Evolutionary conservation across 768 basidiomycete species (phyloP).

Genomic region (Naematelia encephala): DNA sequence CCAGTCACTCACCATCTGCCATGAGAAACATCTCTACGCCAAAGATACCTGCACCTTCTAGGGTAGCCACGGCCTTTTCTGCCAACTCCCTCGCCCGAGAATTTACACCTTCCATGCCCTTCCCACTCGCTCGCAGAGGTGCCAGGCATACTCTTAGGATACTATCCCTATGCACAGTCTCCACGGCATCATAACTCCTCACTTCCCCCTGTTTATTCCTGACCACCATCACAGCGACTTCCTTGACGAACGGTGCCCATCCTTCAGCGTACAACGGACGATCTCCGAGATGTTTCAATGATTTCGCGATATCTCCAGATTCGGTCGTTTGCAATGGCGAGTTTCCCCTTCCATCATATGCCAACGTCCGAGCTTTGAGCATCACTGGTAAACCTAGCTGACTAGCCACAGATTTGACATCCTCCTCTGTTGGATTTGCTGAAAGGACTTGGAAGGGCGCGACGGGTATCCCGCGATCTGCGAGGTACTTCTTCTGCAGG

Average conservation of each 20-base stretch:
- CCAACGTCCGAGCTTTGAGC: constrained; percentile 92
- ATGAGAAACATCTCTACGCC: constrained; percentile 98
- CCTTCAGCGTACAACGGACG: constrained; percentile 87
- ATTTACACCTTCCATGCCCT: constrained; percentile 56
- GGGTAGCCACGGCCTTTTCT: constrained; percentile 70
- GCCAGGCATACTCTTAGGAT: constrained; percentile 91
- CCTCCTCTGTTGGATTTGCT: constrained; percentile 58
- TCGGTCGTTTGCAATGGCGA: constrained; percentile 63
- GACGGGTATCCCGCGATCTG: constrained; percentile 57
- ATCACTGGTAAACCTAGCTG: constrained; percentile 80
- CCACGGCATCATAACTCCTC: constrained; percentile 81
- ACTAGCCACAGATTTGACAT: constrained; percentile 52
- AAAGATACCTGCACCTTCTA: constrained; percentile 88
- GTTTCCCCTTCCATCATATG: constrained; percentile 95
- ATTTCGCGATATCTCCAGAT: constrained; percentile 55
- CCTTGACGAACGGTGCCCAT: constrained; percentile 82
- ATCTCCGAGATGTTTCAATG: constrained; percentile 58
- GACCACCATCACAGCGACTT: constrained; percentile 97
- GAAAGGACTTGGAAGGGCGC: constrained; percentile 63
- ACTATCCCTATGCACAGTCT: constrained; percentile 90
- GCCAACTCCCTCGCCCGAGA: constrained; percentile 68
- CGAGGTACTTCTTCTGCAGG: constrained; percentile 63
- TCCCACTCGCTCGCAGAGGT: constrained; percentile 62
- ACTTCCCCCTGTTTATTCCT: constrained; percentile 70
- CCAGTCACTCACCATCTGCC: constrained; percentile 63